These are phyloP conservation scores for Neurospora intermedia DNA, from an alignment of 495 filamentous ascomycete genomes.

Conservation along the genomic window DNA sequence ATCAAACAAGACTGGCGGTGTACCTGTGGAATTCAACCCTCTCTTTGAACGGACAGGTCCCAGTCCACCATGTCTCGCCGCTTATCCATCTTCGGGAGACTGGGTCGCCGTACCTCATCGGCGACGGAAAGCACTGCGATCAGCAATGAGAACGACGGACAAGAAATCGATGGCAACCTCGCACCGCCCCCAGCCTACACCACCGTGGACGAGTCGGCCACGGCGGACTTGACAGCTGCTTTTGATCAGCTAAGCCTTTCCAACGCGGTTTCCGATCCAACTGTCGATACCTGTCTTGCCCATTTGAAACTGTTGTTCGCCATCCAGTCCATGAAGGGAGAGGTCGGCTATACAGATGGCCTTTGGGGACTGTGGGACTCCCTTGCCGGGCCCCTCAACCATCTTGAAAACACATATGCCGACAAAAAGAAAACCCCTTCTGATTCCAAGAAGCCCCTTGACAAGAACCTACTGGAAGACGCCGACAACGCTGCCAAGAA, in stretches of 20 bases:
- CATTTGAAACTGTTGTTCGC: conserved; percentile 70
- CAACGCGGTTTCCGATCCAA: conserved; percentile 15
- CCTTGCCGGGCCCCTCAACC: conserved; percentile 22
- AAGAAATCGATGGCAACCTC: background rate
- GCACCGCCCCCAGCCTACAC: conserved; percentile 3
- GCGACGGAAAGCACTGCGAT: background rate
- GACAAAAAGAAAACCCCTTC: conserved; percentile 6
- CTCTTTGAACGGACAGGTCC: background rate
- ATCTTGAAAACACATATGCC: conserved; percentile 10
- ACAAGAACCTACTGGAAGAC: conserved; percentile 10
- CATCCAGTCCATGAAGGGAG: conserved; percentile 56
- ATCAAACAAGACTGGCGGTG: background rate
- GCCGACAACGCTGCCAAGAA: conserved; percentile 15
- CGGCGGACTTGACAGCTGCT: conserved; percentile 26
- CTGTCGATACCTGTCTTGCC: conserved; percentile 46
- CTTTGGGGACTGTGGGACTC: conserved; percentile 54
- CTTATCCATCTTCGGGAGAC: background rate
- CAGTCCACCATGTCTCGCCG: conserved; percentile 1
- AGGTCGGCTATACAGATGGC: conserved; percentile 50
- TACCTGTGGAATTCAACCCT: background rate
- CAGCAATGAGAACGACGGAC: background rate
- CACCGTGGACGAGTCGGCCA: background rate
- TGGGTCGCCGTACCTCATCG: background rate
- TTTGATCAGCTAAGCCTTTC: conserved; percentile 31
- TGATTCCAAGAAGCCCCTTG: background rate